These are phyloP conservation scores for Cutaneotrichosporon dermatis DNA, from an alignment of 1,284 basidiomycete genomes.

Conservation along the genomic window DNA sequence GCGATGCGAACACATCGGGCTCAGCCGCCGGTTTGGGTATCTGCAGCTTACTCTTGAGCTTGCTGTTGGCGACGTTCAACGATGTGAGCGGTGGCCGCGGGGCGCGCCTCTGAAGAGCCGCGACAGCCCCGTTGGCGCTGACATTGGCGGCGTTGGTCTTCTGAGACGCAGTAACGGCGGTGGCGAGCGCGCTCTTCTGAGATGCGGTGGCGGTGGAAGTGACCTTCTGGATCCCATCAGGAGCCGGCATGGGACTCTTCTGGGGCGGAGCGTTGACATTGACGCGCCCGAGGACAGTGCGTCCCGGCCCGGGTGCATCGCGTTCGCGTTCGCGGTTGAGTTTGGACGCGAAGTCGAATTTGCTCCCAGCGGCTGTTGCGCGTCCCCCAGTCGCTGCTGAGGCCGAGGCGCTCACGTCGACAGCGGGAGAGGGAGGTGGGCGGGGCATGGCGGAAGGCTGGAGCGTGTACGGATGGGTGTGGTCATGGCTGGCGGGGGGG, in stretches of 20 bases:
- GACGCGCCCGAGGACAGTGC: constrained; percentile 18
- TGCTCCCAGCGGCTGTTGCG: too few species aligned
- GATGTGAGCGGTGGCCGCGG: too few species aligned
- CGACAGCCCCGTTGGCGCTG: too few species aligned
- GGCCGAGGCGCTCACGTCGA: background rate
- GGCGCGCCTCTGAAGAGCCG: too few species aligned
- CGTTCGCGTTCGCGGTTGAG: too few species aligned
- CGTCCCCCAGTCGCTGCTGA: too few species aligned
- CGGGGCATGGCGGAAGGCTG: constrained; percentile 17
- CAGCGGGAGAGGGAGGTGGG: background rate
- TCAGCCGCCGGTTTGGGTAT: constrained; percentile 23
- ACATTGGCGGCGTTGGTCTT: too few species aligned
- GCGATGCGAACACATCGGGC: constrained; percentile 29
- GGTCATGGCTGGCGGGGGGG: background rate
- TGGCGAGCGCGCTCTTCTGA: constrained; percentile 1
- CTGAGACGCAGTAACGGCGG: too few species aligned
- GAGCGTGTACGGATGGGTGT: background rate
- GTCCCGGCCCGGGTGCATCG: background rate
- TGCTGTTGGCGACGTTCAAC: background rate
- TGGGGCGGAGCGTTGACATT: constrained; percentile 10
- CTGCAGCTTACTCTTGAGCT: background rate
- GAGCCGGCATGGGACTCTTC: too few species aligned
- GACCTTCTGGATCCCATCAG: too few species aligned
- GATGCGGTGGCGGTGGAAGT: background rate
- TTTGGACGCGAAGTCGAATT: too few species aligned